A percentile compares a stretch with the other conserved stretches of the same genome.
Conservation (phyloP, 306 rosid species). For the Vigna angularis region DNA sequence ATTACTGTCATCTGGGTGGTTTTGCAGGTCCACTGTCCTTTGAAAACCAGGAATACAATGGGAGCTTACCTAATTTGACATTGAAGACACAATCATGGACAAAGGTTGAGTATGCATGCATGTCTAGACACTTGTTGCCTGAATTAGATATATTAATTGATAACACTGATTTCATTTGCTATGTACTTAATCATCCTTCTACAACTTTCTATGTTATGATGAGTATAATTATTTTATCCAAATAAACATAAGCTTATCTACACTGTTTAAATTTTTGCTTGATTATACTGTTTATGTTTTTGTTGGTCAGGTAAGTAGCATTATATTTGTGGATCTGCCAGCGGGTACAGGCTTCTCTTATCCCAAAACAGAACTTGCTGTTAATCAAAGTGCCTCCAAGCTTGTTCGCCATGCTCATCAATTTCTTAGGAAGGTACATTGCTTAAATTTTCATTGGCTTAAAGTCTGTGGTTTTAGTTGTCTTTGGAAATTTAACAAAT, state of each 20-base stretch:
- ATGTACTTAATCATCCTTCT: background rate
- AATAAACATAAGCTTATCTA: background rate
- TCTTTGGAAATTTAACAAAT: background rate
- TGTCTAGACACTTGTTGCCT: no score
- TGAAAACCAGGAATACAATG: background rate
- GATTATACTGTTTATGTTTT: background rate
- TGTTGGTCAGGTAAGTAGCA: background rate
- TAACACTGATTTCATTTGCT: background rate
- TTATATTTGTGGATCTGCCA: slow-evolving; percentile 48
- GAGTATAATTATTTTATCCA: background rate
- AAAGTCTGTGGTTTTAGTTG: background rate
- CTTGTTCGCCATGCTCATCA: slow-evolving; percentile 44
- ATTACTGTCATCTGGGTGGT: background rate
- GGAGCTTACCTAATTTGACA: background rate
- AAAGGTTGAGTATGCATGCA: background rate
- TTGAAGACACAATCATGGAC: background rate
- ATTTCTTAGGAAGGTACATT: slow-evolving; percentile 54
- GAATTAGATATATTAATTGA: background rate
- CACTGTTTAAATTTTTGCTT: background rate
- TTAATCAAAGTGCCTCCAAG: slow-evolving; percentile 24
- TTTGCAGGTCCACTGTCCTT: slow-evolving; percentile 3
- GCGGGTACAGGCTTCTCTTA: slow-evolving; percentile 65
- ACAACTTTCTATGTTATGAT: background rate
- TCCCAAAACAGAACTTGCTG: slow-evolving; percentile 29
- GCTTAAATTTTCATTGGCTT: background rate